Evolutionary conservation across 495 filamentous ascomycete species (phyloP), one percentile per base, ranked within the genome.

Genomic region (Aspergillus panamensis): DNA sequence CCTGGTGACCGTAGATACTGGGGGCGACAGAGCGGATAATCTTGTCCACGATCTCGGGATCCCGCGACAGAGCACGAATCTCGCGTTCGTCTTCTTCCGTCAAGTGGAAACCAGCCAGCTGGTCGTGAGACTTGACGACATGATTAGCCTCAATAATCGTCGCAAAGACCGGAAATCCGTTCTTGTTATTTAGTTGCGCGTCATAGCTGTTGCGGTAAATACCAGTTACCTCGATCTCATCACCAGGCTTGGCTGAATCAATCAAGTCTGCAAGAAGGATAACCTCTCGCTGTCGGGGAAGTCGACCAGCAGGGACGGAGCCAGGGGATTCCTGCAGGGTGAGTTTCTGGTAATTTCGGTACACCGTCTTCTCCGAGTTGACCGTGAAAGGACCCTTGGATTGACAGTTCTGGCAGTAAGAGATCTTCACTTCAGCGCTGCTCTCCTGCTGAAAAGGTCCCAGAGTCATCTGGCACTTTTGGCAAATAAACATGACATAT

Each of bases 201-300:
- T 96, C 91, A 67, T 96, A 99, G 79, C 91, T 97, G 78, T 99
- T 99, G 61, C 92, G 89, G 74, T 99, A 99, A 65, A 97, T 88
- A 61, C 95, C 95, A 17, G 92, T 97, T 17, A 99, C 85, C 66
- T 97, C 95, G 53, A 99, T 88, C 68, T 99, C 95, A 72, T 99
- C 95, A 60, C 95, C 95, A 17, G 95, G 95, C 74, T 97, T 99
- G 40, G 92, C 93, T 43, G 84, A 87, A 73, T 99, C 95, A 62
- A 99, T 99, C 35, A 97, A 79, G 75, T 99, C 95, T 84, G 94
- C 97, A 16, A 97, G 86, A 8, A 99, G 83, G 62, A 99, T 89
- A 16, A 97, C 92, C 68, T 99, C 95, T 50, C 95, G 86, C 67
- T 96, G 91, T 30, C 95, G 87, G 3, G 95, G 95, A 33, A 99